Base-by-base conservation (phyloP, 1,284 basidiomycete genomes). In the Apiotrichum laibachii region DNA sequence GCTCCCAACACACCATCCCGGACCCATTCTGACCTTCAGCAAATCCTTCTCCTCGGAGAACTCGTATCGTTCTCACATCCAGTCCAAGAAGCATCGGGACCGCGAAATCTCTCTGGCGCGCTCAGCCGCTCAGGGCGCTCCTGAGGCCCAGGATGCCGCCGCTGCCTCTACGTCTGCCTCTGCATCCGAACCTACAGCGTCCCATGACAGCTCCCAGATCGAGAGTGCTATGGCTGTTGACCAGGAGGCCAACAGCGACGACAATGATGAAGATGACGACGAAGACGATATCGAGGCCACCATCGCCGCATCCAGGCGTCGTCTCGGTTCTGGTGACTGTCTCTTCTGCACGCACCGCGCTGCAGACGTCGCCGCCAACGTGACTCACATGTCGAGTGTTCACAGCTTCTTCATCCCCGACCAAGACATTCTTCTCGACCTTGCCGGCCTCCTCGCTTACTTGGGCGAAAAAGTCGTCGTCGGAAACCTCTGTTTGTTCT, bases 341-440 rank as follows among this genome's bases (percentile, higher is more conserved):
- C 87, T 99, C 53, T 99, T 99, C 82, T 99, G 96, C 80, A 62
- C 84, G 15, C 69, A 80, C 45, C 68, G 80, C 15, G 82, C 84
- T 12, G 40, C 80, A 0, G 80, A 85, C 1, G 77, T 93, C 37
- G 82, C 86, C 8, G 83, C 82, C 9, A 92, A 88, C 67, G 82
- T 96, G 21, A 80, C 82, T 0, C 96, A 99, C 81, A 99, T 99
- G 96, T 85, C 87, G 37, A 76, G 79, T 46, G 78, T 78, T 0
- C 96, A 99, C 78, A 92, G 92, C 31, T 99, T 99, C 83, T 98
- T 96, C 82, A 83, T 99, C 60, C 96, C 96, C 47, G 95, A 99
- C 66, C 86, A 86, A 43, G 91, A 97, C 47, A 95, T 90, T 76
- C 85, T 99, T 62, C 80, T 89, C 66, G 92, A 99, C 77, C 77